Evolutionary conservation across 192 early-diverging fungal genomes (phyloP).

Genomic region (Geranomyces michiganensis): DNA sequence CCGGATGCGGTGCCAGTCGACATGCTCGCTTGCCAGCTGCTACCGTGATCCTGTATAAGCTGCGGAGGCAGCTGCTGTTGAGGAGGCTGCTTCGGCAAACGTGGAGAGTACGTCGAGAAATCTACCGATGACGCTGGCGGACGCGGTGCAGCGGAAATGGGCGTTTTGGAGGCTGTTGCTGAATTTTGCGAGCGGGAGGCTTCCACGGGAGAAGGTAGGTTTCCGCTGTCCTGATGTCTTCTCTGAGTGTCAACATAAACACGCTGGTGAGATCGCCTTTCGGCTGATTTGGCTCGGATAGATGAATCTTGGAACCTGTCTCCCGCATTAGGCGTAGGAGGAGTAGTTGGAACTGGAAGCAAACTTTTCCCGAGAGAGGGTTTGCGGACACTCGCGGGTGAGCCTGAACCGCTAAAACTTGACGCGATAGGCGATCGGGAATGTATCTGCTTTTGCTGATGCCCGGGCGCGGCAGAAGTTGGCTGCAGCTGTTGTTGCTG

Average conservation of each 20-base stretch:
- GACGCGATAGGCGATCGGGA: neutral
- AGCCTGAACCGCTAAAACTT: neutral
- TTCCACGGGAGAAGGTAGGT: neutral
- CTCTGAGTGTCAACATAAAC: neutral
- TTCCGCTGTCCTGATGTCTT: neutral
- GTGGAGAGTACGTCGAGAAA: conserved; percentile 6
- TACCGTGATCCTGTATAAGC: neutral
- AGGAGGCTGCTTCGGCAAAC: conserved; percentile 11
- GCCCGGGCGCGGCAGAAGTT: neutral
- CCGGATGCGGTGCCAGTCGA: neutral
- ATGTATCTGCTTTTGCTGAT: neutral
- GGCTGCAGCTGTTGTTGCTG: too few relatives aligned
- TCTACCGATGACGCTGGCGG: neutral
- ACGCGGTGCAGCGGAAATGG: neutral
- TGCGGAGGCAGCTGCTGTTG: conserved; percentile 12
- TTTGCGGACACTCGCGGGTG: conserved; percentile 7
- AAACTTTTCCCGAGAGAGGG: conserved; percentile 3
- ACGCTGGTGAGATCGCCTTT: conserved; percentile 1
- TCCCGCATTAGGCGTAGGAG: neutral
- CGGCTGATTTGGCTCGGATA: neutral
- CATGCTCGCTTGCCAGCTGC: conserved; percentile 7
- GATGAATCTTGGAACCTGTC: neutral
- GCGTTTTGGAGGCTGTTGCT: too few relatives aligned
- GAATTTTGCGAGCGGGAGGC: too few relatives aligned
- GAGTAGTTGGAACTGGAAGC: conserved; percentile 15